Conservation (phyloP, 352 stramenopile species). For the Phytophthora citricola region DNA sequence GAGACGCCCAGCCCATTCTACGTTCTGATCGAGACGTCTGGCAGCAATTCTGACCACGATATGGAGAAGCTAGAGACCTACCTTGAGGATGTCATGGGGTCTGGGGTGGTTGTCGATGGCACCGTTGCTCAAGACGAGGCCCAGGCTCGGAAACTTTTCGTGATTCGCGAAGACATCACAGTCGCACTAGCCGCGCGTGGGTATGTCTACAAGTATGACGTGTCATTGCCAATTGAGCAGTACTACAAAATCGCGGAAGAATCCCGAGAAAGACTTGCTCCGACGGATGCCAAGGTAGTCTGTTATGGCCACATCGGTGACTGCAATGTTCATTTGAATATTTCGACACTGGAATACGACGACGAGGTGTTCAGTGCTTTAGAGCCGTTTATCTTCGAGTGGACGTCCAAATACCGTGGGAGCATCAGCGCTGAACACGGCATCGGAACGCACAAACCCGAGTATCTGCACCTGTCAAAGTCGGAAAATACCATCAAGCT, state of each 20-base stretch:
- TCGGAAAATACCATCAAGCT: conserved; percentile 78
- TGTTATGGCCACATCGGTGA: conserved; percentile 96
- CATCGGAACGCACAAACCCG: conserved; percentile 95
- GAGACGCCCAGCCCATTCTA: conserved; percentile 84
- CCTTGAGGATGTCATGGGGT: conserved; percentile 75
- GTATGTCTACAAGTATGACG: conserved; percentile 98
- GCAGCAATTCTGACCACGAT: conserved; percentile 92
- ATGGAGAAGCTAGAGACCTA: conserved; percentile 91
- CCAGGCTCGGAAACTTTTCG: conserved; percentile 94
- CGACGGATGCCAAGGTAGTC: conserved; percentile 65
- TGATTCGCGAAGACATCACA: conserved; percentile 94
- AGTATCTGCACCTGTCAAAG: conserved; percentile 90
- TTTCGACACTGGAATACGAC: conserved; percentile 81
- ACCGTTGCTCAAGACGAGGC: conserved; percentile 93
- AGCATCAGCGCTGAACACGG: conserved; percentile 99
- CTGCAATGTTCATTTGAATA: conserved; percentile 98
- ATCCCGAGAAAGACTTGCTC: conserved; percentile 59
- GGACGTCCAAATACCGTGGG: conserved; percentile 85
- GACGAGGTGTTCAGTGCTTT: conserved; percentile 67
- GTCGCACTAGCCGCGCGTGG: conserved; percentile 85
- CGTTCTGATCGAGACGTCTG: conserved; percentile 97
- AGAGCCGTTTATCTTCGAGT: conserved; percentile 86
- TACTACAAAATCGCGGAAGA: conserved; percentile 93
- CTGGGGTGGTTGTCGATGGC: conserved; percentile 89
- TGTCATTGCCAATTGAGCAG: conserved; percentile 92